These are phyloP conservation scores for Wickerhamiella domercqiae DNA, from an alignment of 805 yeast genomes.

Conservation along the genomic window DNA sequence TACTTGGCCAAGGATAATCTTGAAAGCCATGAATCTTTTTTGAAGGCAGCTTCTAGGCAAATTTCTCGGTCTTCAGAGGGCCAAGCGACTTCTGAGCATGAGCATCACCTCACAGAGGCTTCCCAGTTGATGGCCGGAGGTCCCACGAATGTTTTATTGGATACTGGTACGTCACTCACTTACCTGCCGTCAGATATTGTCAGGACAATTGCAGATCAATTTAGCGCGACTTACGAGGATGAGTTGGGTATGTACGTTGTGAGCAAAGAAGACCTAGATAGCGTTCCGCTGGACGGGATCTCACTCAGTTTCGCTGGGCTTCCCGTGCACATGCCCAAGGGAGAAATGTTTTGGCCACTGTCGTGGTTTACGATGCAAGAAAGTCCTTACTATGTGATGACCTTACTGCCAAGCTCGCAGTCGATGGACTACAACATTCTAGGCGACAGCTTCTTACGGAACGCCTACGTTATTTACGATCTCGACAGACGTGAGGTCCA, in stretches of 20 bases:
- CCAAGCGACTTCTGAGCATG: too few species aligned
- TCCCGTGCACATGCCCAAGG: slow-evolving; percentile 32
- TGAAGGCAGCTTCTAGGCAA: too few species aligned
- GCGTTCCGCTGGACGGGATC: slow-evolving; percentile 18
- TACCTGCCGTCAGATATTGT: slow-evolving; percentile 31
- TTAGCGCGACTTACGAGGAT: slow-evolving; percentile 29
- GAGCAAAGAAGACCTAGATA: slow-evolving; percentile 22
- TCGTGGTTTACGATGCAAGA: slow-evolving; percentile 18
- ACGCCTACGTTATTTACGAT: slow-evolving; percentile 44
- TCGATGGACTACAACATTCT: slow-evolving; percentile 27
- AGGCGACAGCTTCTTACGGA: slow-evolving; percentile 43
- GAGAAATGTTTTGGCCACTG: slow-evolving; percentile 23
- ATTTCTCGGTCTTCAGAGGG: too few species aligned
- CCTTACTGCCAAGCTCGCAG: slow-evolving; percentile 18
- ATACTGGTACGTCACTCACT: slow-evolving; percentile 41
- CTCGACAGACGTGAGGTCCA: slow-evolving; percentile 37
- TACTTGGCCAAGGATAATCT: too few species aligned
- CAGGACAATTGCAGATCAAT: slow-evolving; percentile 21
- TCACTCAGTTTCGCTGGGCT: slow-evolving; percentile 39
- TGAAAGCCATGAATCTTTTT: too few species aligned
- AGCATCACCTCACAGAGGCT: too few species aligned
- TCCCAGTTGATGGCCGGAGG: not conserved
- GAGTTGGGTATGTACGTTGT: slow-evolving; percentile 29
- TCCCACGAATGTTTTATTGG: slow-evolving; percentile 30
- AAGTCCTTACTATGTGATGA: slow-evolving; percentile 18